Base-by-base conservation (phyloP, 805 yeast species). In the Priceomyces fermenticarens region DNA sequence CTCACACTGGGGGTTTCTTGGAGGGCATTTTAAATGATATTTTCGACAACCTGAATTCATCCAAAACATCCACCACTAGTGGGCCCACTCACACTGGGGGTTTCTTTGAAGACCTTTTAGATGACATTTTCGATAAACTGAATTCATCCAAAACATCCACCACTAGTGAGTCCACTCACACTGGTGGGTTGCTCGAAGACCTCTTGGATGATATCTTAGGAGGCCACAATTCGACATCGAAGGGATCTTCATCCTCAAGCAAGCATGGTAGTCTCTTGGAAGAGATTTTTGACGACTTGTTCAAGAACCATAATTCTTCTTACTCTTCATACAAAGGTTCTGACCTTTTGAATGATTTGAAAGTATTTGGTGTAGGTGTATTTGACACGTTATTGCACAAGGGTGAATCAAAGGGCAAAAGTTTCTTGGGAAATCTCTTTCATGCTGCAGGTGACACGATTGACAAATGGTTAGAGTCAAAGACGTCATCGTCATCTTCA, bases 11-110 rank as follows among this genome's bases (percentile, higher is more conserved):
- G 4, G 25, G 38, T 23, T 32, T 41, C 29, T 15, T 47, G 10
- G 45, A 43, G 11, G 41, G 30, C n/a, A 39, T 52, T 8, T 47
- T 52, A 31, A 47, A 46, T 10, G 38, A 39, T 12, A 15, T 39
- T n/a, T 36, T 43, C 9, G 39, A 11, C 17, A 20, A 23, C 17
- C 51, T 32, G 39, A 42, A 15, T 13, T 32, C 40, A n/a, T 32
- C 29, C 7, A 23, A 10, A 2, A 26, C 25, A n/a, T 5, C 11
- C 25, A 26, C 39, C 25, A 23, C 40, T n/a, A 36, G 33, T 23
- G 16, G 17, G 20, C 15, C 39, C 6, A 33, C 27, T 26, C 32
- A 12, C 15, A 17, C 34, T n/a, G 36, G 39, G 10, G 23, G 38
- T 15, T 6, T 41, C 9, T 36, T 44, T 20, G 10, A 10, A 9